Evolutionary conservation across 1,284 basidiomycete species (phyloP), one percentile per base, ranked within the genome.

Genomic region (Sporisorium graminicola): DNA sequence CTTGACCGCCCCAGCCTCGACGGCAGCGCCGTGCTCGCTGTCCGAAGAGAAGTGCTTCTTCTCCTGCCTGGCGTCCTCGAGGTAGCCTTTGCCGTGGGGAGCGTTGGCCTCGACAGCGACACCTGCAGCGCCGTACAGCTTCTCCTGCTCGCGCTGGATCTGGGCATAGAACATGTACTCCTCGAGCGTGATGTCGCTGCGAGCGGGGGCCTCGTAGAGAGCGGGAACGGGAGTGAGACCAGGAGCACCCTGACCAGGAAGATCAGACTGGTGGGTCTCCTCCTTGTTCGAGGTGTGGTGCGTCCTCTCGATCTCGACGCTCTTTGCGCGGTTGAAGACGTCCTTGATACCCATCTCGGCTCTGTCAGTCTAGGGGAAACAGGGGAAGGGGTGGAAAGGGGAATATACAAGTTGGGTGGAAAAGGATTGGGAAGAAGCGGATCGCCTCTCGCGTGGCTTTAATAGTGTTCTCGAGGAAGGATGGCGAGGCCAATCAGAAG

Each of bases 111-210:
- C 68, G 35, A 70, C 58, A 6, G 67, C 53, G 7, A 72, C 37
- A 43, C 65, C 69, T 2, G 68, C 68, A 33, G 58, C 43, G 2
- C 68, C 64, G 50, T 71, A 70, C 22, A 71, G 60, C 40, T 68
- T 64, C 18, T 76, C 74, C 37, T 76, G 67, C 26, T 67, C 68
- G 24, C 74, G 74, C 61, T 76, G 74, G 51, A 76, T 59, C 42
- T 65, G 68, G 18, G 74, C 74, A 27, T 70, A 76, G 55, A 71
- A 71, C 63, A 71, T 66, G 68, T 76, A 76, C 65, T 76, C 74
- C 50, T 76, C 74, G 20, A 76, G 61, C 18, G 61, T 52, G 35
- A 70, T 37, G 9, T 42, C 61, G 35, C 33, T 35, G 53, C 40
- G 49, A 46, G 54, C 29, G 9, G 65, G 59, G 0, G 50, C 66